These are phyloP conservation scores for Nidularia sp. DNA, from an alignment of 768 basidiomycete genomes.

Conservation along the genomic window DNA sequence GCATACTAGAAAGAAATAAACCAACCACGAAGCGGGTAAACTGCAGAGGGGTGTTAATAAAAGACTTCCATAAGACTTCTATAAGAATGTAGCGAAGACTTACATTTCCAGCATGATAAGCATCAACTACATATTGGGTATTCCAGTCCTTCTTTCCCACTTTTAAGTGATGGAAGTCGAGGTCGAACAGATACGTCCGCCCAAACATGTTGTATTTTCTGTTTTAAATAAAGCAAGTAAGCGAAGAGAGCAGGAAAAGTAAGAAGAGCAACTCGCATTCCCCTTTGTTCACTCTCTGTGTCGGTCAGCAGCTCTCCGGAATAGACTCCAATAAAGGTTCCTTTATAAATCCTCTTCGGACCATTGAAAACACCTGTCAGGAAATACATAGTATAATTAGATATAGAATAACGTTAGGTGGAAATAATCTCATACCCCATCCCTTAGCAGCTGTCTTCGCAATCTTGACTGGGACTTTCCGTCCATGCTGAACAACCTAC, in stretches of 20 bases:
- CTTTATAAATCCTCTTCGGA: slow-evolving; percentile 55
- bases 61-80: too few relatives aligned
- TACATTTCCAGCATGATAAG: slow-evolving; percentile 88
- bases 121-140: slow-evolving; percentile 66
- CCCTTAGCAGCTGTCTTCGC: slow-evolving; percentile 74
- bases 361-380: slow-evolving; percentile 67
- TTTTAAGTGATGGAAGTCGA: slow-evolving; percentile 72
- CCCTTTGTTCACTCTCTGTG: slow-evolving; percentile 61
- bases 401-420: background rate
- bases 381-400: slow-evolving; percentile 1
- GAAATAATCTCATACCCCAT: slow-evolving; percentile 60
- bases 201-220: slow-evolving; percentile 76
- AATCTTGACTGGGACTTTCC: slow-evolving; percentile 59
- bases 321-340: slow-evolving; percentile 81
- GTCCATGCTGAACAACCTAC: slow-evolving; percentile 82
- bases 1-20: slow-evolving; percentile 58
- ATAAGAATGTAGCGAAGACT: slow-evolving; percentile 14
- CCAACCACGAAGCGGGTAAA: background rate
- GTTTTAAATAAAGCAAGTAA: too few relatives aligned
- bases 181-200: slow-evolving; percentile 76
- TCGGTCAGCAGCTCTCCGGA: slow-evolving; percentile 82
- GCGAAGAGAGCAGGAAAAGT: background rate
- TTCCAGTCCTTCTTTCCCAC: slow-evolving; percentile 28
- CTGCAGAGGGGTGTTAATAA: background rate
- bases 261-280: slow-evolving; percentile 39